Evolutionary conservation across 352 stramenopile genomes (phyloP).

Genomic region (Globisporangium heterothallicum): DNA sequence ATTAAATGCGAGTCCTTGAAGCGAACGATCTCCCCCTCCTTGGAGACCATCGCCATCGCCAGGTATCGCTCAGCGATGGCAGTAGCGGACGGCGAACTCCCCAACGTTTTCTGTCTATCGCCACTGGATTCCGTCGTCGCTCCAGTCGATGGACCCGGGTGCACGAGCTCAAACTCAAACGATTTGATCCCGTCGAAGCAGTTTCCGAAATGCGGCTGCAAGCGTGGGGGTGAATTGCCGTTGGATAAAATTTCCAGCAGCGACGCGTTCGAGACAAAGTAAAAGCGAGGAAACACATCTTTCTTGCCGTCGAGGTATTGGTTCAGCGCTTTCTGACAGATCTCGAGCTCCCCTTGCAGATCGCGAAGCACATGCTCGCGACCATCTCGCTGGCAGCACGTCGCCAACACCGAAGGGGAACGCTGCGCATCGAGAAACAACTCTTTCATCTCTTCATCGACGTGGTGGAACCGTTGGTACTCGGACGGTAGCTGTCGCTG

Average conservation of each 20-base stretch:
- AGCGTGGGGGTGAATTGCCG: slow-evolving; percentile 80
- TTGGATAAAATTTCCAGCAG: slow-evolving; percentile 95
- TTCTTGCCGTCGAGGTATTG: slow-evolving; percentile 96
- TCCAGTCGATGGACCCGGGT: slow-evolving; percentile 9
- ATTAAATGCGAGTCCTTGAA: slow-evolving; percentile 76
- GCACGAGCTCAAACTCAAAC: slow-evolving; percentile 60
- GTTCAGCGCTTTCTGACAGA: slow-evolving; percentile 95
- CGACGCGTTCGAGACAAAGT: slow-evolving; percentile 94
- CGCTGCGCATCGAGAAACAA: slow-evolving; percentile 57
- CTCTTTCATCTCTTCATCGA: slow-evolving; percentile 86
- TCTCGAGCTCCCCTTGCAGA: slow-evolving; percentile 87
- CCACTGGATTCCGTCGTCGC: background rate
- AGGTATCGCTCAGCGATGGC: slow-evolving; percentile 49
- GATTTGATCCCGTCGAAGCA: slow-evolving; percentile 88
- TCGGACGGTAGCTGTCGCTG: slow-evolving; percentile 89
- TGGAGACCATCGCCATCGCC: slow-evolving; percentile 92
- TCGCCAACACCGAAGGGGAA: slow-evolving; percentile 64
- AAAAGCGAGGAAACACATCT: slow-evolving; percentile 95
- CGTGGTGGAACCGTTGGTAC: slow-evolving; percentile 83
- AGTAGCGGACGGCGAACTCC: slow-evolving; percentile 9
- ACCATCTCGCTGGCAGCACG: slow-evolving; percentile 70
- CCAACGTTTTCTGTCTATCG: background rate
- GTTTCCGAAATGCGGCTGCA: slow-evolving; percentile 88
- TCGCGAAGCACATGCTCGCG: slow-evolving; percentile 76
- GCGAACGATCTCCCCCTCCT: slow-evolving; percentile 90